Percentiles rank a stretch among this genome's conserved stretches.
phyloP scores from a whole-genome alignment of 2,329 filamentous ascomycete species.

The Xylariaceae sp. region DNA sequence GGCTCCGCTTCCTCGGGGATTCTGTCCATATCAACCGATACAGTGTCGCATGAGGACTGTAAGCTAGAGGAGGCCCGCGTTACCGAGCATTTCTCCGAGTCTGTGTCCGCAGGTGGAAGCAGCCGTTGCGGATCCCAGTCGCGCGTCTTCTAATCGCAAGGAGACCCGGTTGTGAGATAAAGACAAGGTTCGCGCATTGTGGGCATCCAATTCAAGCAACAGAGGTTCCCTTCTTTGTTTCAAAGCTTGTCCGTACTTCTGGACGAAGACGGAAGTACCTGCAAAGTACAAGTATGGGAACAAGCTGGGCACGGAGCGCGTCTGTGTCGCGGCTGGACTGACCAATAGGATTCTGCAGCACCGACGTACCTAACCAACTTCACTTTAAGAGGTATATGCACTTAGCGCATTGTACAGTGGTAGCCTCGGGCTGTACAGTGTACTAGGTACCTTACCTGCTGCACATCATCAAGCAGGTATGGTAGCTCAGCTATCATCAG shows the following conservation, averaged over 20 bases:
- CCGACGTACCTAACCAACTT: too few species aligned
- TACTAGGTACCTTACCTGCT: too few species aligned
- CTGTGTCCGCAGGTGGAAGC: slow-evolving; percentile 10
- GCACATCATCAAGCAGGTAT: too few species aligned
- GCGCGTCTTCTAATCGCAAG: slow-evolving; percentile 23
- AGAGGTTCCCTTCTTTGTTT: too few species aligned
- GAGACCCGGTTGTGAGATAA: slow-evolving; percentile 15
- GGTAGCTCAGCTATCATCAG: too few species aligned
- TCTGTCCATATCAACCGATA: slow-evolving; percentile 11
- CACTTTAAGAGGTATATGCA: too few species aligned
- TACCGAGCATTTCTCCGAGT: slow-evolving; percentile 18
- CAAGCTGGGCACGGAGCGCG: slow-evolving; percentile 6
- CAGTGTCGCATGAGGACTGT: slow-evolving; percentile 16
- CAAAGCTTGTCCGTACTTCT: too few species aligned
- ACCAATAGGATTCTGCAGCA: background rate
- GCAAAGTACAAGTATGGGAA: too few species aligned
- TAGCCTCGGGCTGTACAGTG: too few species aligned
- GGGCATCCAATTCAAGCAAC: slow-evolving; percentile 4
- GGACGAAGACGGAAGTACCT: too few species aligned
- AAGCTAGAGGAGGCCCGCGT: slow-evolving; percentile 12
- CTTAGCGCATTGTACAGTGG: too few species aligned
- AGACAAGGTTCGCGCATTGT: slow-evolving; percentile 21
- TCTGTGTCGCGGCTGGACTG: slow-evolving; percentile 9
- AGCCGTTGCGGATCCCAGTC: slow-evolving; percentile 16
- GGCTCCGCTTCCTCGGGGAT: slow-evolving; percentile 11